Conservation (phyloP, 108 stramenopile species). For the Phaeodactylum tricornutum region DNA sequence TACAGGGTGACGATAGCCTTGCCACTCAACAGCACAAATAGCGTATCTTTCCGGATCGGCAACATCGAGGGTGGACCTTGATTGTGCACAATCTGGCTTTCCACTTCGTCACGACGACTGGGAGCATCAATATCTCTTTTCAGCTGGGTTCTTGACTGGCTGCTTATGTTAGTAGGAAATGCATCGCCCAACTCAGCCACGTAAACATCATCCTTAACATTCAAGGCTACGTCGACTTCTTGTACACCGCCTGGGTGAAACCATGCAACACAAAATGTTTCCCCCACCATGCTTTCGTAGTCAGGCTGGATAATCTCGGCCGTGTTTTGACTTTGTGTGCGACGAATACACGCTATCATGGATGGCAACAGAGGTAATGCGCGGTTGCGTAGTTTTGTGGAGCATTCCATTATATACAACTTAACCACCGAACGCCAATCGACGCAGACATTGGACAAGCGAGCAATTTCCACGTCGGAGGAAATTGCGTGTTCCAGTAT, state of each 20-base stretch:
- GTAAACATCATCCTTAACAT: neutral
- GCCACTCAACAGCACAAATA: slow-evolving; percentile 31
- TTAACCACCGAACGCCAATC: slow-evolving; percentile 34
- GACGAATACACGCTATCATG: slow-evolving; percentile 1
- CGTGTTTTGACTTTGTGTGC: slow-evolving; percentile 6
- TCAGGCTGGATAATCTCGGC: neutral
- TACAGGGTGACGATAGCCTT: slow-evolving; percentile 43
- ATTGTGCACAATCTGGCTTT: too few relatives aligned
- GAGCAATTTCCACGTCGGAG: slow-evolving; percentile 49
- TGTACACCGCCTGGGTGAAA: slow-evolving; percentile 67
- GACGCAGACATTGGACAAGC: slow-evolving; percentile 48
- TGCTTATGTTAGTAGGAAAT: too few relatives aligned
- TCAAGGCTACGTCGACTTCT: slow-evolving; percentile 1
- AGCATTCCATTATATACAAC: slow-evolving; percentile 9
- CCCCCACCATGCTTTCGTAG: too few relatives aligned
- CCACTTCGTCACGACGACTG: too few relatives aligned
- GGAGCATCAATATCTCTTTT: too few relatives aligned
- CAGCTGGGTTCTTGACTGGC: neutral
- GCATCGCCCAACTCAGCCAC: too few relatives aligned
- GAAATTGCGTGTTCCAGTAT: slow-evolving; percentile 30
- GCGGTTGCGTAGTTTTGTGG: slow-evolving; percentile 1
- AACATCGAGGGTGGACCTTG: too few relatives aligned
- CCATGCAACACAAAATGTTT: slow-evolving; percentile 72
- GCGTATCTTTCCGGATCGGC: neutral
- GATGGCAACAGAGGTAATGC: slow-evolving; percentile 6